A percentile compares a stretch with the other conserved stretches of the same genome.
These are phyloP conservation scores for Boletus albobrunnescens DNA, from an alignment of 1,284 basidiomycete genomes.

Conservation along the genomic window DNA sequence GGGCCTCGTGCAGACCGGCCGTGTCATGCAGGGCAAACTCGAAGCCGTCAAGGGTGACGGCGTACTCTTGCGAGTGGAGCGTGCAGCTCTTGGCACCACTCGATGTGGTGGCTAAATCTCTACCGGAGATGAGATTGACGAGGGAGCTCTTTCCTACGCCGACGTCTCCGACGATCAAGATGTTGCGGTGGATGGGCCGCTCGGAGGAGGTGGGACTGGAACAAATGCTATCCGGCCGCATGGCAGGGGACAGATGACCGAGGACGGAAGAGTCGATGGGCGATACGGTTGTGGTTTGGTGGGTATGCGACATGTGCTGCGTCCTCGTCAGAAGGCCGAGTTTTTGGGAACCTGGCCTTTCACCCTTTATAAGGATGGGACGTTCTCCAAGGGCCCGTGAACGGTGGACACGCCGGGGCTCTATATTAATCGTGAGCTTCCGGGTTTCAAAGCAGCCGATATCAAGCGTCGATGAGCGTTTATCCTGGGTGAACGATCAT, in stretches of 20 bases:
- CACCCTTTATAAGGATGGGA: slow-evolving; percentile 16
- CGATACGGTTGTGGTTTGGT: background rate
- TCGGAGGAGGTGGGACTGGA: slow-evolving; percentile 19
- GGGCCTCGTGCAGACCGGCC: slow-evolving; percentile 38
- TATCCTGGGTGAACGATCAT: slow-evolving; percentile 2
- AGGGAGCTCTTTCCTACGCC: slow-evolving; percentile 34
- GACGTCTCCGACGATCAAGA: slow-evolving; percentile 28
- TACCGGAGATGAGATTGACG: slow-evolving; percentile 30
- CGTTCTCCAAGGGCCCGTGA: slow-evolving; percentile 8
- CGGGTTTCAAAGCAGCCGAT: background rate
- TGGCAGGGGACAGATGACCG: slow-evolving; percentile 6
- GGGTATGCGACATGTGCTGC: slow-evolving; percentile 1
- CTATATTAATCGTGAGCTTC: slow-evolving; percentile 13
- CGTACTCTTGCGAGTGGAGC: slow-evolving; percentile 17
- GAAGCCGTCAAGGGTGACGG: slow-evolving; percentile 10
- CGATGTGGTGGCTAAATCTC: slow-evolving; percentile 21
- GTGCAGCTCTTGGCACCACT: slow-evolving; percentile 23
- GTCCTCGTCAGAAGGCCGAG: slow-evolving; percentile 2
- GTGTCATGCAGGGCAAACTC: slow-evolving; percentile 37
- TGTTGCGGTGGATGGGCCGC: slow-evolving; percentile 19
- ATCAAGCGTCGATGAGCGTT: slow-evolving; percentile 12
- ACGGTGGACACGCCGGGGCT: slow-evolving; percentile 6
- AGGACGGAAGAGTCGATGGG: slow-evolving; percentile 3
- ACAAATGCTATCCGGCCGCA: slow-evolving; percentile 16
- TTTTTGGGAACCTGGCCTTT: slow-evolving; percentile 1